Conservation (phyloP, 345 rosid species). For the Salix arbutifolia region DNA sequence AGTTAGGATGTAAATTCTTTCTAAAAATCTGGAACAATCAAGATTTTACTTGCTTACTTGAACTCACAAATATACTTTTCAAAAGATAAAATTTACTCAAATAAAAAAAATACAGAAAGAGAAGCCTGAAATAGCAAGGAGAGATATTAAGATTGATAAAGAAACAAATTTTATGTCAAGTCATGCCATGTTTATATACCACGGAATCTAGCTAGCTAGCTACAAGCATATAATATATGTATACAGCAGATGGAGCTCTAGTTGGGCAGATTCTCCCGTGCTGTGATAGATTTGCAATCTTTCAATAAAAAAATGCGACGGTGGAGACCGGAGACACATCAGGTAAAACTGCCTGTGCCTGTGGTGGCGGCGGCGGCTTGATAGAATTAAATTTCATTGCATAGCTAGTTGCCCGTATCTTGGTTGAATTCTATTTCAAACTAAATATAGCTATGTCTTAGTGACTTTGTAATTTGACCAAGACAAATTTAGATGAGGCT, state of each 20-base stretch:
- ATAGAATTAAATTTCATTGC: too few relatives aligned
- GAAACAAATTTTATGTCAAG: background rate
- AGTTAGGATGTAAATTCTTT: too few relatives aligned
- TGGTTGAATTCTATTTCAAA: too few relatives aligned
- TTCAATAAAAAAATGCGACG: background rate
- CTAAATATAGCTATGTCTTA: too few relatives aligned
- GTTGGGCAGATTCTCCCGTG: background rate
- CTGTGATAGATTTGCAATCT: background rate
- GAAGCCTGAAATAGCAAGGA: background rate
- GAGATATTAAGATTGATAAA: background rate
- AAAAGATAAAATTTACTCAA: too few relatives aligned
- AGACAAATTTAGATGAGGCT: too few relatives aligned
- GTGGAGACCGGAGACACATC: background rate
- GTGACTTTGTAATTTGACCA: too few relatives aligned
- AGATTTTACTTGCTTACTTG: fast-evolving
- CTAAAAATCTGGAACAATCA: fast-evolving
- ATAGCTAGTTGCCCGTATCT: too few relatives aligned
- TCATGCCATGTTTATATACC: background rate
- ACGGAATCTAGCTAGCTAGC: background rate
- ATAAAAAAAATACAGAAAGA: background rate
- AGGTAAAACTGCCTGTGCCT: background rate
- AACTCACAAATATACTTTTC: too few relatives aligned
- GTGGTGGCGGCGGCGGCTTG: too few relatives aligned
- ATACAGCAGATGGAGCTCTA: too few relatives aligned
- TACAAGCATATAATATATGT: background rate